Evolutionary conservation across 176 grass and related monocot species (phyloP), one percentile per base, ranked within the genome.

Genomic region (Tillandsia leiboldiana): DNA sequence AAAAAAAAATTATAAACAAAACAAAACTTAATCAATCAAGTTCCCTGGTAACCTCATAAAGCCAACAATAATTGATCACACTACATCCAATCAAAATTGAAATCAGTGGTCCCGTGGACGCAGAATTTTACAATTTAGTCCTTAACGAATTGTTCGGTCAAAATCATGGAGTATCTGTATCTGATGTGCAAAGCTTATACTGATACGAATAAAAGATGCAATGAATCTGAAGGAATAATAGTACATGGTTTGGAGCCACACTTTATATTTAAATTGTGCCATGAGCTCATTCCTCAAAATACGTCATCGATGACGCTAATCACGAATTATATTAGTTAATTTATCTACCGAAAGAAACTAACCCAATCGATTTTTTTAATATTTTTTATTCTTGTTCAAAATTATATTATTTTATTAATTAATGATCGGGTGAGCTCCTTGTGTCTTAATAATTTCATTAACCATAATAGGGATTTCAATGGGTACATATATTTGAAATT

Each of bases 151-250:
- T 18, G 15, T 23, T 9, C n/a, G 8, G 22, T 61, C 56, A 61
- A 61, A 9, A 18, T 61, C 22, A 61, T 9, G 33, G 7, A 42
- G 33, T 42, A 42, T 42, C 33, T 42, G 33, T 42, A 42, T 42
- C 33, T 42, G 3, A 42, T 61, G 22, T 1, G 56, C 22, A 17
- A 61, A 61, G n/a, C 56, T 61, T 23, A 3, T 20, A n/a, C 17
- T 15, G 10, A 2, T 61, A 22, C 1, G n/a, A 61, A 61, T 15
- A 61, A 20, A 20, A 61, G 56, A 61, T 61, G 17, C 56, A 8
- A 20, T 22, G 56, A 61, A 61, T 61, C 56, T 61, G 56, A 61
- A 61, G 5, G 56, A 61, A 18, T 61, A 57, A 57, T 57, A 57
- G 8, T 56, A 56, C 52, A 56, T 11, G 3, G 11, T 56, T 13